Percentiles rank a stretch among this genome's conserved stretches.
Evolutionary conservation across 306 rosid genomes (phyloP).

Genomic region (Quercus berberidifolia): DNA sequence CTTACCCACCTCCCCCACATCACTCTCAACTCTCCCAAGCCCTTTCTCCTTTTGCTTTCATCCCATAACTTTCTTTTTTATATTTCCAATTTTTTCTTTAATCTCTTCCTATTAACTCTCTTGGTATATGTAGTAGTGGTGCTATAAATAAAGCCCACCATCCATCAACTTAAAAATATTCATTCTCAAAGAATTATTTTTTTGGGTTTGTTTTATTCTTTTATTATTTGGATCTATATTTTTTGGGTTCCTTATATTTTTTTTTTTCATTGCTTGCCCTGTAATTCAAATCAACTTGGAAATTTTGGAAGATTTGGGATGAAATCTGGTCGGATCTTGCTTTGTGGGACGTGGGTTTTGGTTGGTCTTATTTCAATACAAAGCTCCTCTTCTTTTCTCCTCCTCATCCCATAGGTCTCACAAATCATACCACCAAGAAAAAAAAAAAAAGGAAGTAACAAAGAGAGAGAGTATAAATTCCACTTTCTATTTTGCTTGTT

Average conservation of each 20-base stretch:
- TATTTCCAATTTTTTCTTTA: slow-evolving; percentile 4
- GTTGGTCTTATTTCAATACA: slow-evolving; percentile 63
- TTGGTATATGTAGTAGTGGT: background rate
- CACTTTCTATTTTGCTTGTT: background rate
- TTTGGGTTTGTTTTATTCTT: slow-evolving; percentile 19
- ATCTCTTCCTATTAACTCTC: background rate
- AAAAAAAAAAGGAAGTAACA: background rate
- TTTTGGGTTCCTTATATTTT: background rate
- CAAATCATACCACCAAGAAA: background rate
- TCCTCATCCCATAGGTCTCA: slow-evolving; percentile 10
- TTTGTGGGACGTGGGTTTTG: slow-evolving; percentile 76
- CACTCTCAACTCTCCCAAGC: background rate
- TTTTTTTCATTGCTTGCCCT: slow-evolving; percentile 61
- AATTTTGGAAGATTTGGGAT: slow-evolving; percentile 71
- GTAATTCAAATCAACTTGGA: slow-evolving; percentile 70
- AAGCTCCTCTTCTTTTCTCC: slow-evolving; percentile 31
- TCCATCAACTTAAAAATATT: slow-evolving; percentile 36
- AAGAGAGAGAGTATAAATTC: background rate
- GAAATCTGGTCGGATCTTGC: slow-evolving; percentile 99
- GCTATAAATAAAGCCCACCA: slow-evolving; percentile 29
- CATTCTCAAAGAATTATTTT: slow-evolving; percentile 22
- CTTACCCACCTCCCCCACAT: slow-evolving; percentile 8
- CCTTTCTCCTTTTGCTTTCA: slow-evolving; percentile 29
- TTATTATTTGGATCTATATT: background rate
- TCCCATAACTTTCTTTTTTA: slow-evolving; percentile 18